Evolutionary conservation across 2,329 filamentous ascomycete species (phyloP).

Genomic region (Sporothrix pseudoabietina): DNA sequence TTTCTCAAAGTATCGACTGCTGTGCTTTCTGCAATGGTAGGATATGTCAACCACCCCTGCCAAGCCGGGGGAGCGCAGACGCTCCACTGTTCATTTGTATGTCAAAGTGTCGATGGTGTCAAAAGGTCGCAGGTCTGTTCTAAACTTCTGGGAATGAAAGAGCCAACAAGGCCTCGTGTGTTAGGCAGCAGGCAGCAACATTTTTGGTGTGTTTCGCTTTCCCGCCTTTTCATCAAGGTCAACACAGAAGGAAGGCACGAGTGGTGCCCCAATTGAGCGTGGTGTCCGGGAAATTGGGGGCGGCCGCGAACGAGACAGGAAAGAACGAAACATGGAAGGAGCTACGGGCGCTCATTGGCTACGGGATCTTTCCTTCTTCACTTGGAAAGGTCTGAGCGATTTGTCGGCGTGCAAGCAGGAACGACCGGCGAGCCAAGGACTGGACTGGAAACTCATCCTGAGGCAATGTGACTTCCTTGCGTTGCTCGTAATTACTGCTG

Average conservation of each 20-base stretch:
- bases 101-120: neutral
- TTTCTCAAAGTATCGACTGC: neutral
- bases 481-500: neutral
- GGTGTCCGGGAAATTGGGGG: neutral
- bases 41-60: neutral
- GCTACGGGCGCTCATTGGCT: conserved; percentile 4
- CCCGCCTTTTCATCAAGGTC: neutral
- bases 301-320: neutral
- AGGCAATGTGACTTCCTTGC: conserved; percentile 9
- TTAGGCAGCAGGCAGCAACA: conserved; percentile 28
- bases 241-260: neutral
- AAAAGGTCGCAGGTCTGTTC: too few relatives aligned
- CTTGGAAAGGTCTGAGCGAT: neutral
- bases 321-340: conserved; percentile 12
- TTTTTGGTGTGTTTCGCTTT: neutral
- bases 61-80: neutral
- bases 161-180: conserved; percentile 17
- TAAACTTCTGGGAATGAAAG: neutral
- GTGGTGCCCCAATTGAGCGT: conserved; percentile 4
- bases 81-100: neutral
- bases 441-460: neutral
- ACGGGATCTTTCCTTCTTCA: neutral
- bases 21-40: neutral
- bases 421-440: conserved; percentile 1
- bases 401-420: conserved; percentile 16